A percentile compares a stretch with the other conserved stretches of the same genome.
Evolutionary conservation across 768 basidiomycete genomes (phyloP).

Genomic region (Nidularia pulvinata): DNA sequence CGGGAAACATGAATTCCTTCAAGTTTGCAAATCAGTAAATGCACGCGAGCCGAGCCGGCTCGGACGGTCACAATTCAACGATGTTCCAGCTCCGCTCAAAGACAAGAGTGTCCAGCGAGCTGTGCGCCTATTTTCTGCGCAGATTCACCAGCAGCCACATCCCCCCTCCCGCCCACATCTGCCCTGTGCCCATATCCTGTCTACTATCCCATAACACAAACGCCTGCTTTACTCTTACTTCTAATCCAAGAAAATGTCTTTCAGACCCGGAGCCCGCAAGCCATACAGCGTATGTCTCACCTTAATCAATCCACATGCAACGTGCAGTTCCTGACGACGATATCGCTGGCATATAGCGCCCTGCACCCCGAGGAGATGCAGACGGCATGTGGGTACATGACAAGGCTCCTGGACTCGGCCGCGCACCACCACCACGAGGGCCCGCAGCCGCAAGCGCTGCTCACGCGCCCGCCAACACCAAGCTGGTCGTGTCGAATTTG

Average conservation of each 20-base stretch:
- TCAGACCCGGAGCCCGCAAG: conserved; percentile 30
- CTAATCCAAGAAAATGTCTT: conserved; percentile 9
- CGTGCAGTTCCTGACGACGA: too few species aligned
- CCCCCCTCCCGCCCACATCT: too few species aligned
- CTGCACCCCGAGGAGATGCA: conserved; percentile 41
- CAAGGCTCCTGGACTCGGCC: conserved; percentile 52
- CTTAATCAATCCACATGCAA: too few species aligned
- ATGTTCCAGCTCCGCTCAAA: too few species aligned
- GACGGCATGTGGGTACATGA: conserved; percentile 81
- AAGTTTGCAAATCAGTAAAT: too few species aligned
- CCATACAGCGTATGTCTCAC: conserved; percentile 36
- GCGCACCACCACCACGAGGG: conserved; percentile 14
- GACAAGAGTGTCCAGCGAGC: too few species aligned
- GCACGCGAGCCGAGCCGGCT: too few species aligned
- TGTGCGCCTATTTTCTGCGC: too few species aligned
- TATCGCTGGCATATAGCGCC: conserved; percentile 41
- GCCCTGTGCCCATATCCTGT: background rate
- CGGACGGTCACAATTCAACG: too few species aligned
- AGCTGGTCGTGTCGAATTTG: conserved; percentile 81
- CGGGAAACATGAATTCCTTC: background rate
- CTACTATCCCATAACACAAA: background rate
- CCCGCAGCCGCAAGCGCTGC: conserved; percentile 21
- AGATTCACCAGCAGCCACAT: too few species aligned
- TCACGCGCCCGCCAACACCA: conserved; percentile 22
- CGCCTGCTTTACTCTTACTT: conserved; percentile 4